Evolutionary conservation across 768 basidiomycete species (phyloP).

Genomic region (Harrya chromipes): DNA sequence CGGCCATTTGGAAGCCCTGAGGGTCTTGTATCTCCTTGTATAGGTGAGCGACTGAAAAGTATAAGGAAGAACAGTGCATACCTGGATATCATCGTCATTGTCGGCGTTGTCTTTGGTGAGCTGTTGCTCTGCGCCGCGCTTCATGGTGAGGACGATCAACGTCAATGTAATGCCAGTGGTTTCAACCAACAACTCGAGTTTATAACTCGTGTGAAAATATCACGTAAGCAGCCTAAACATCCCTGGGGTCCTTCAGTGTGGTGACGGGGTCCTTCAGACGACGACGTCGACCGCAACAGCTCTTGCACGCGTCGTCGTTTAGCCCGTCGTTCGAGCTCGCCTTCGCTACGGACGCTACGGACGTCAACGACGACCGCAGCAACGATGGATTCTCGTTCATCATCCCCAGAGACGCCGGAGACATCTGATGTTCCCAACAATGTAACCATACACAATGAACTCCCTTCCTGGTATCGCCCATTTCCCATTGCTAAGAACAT

Average conservation of each 20-base stretch:
- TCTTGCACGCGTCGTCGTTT: neutral
- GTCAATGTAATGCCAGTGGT: too few species aligned
- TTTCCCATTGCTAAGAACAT: slow-evolving; percentile 40
- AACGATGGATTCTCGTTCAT: slow-evolving; percentile 60
- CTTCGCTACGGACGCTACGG: slow-evolving; percentile 30
- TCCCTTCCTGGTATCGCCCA: slow-evolving; percentile 57
- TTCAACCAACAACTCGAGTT: too few species aligned
- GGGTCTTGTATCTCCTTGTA: slow-evolving; percentile 41
- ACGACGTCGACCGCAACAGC: too few species aligned
- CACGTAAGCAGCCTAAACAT: slow-evolving; percentile 14
- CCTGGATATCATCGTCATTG: slow-evolving; percentile 37
- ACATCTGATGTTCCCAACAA: slow-evolving; percentile 52
- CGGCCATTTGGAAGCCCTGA: slow-evolving; percentile 57
- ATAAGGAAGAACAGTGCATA: slow-evolving; percentile 1
- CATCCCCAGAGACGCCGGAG: slow-evolving; percentile 70
- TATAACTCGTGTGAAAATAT: slow-evolving; percentile 20
- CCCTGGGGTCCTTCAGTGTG: slow-evolving; percentile 11
- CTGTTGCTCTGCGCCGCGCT: slow-evolving; percentile 73
- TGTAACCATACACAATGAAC: slow-evolving; percentile 47
- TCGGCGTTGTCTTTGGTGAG: slow-evolving; percentile 53
- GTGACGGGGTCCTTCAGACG: slow-evolving; percentile 13
- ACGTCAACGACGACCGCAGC: slow-evolving; percentile 58
- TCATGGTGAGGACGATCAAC: slow-evolving; percentile 44
- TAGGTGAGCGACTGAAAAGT: slow-evolving; percentile 4
- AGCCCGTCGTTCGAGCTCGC: slow-evolving; percentile 6